Percentiles rank a stretch among this genome's conserved stretches.
These are phyloP conservation scores for Rhizopus delemar DNA, from an alignment of 371 early-diverging fungal species.

Conservation along the genomic window DNA sequence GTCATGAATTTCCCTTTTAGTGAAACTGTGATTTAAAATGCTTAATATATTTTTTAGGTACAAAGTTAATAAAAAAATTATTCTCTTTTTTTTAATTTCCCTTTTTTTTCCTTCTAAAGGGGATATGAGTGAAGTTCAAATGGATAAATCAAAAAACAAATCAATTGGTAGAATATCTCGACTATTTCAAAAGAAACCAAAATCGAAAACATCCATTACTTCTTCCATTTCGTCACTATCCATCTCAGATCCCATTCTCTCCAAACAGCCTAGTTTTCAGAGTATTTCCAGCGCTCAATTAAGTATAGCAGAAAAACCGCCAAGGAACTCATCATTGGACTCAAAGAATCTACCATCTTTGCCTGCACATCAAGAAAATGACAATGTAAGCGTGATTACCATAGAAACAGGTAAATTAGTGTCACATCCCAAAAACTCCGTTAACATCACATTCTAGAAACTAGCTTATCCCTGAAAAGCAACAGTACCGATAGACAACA, in stretches of 20 bases:
- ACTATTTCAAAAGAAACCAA: constrained; percentile 45
- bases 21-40: background rate
- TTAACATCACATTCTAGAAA: constrained; percentile 9
- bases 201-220: constrained; percentile 24
- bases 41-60: background rate
- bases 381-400: background rate
- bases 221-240: constrained; percentile 33
- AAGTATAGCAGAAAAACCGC: constrained; percentile 5
- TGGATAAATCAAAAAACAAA: constrained; percentile 30
- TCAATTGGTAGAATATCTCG: constrained; percentile 44
- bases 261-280: constrained; percentile 15
- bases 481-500: constrained; percentile 12
- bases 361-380: background rate
- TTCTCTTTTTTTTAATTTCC: background rate
- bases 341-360: constrained; percentile 1
- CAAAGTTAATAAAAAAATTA: constrained; percentile 1
- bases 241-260: constrained; percentile 27
- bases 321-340: constrained; percentile 11
- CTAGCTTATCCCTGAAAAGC: constrained; percentile 11
- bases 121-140: background rate
- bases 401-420: constrained; percentile 3
- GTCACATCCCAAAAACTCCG: background rate
- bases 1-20: background rate
- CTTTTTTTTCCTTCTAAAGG: background rate
- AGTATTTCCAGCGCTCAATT: constrained; percentile 12